Base-by-base conservation (phyloP, 2,329 filamentous ascomycete species). In the Periconia sp. region DNA sequence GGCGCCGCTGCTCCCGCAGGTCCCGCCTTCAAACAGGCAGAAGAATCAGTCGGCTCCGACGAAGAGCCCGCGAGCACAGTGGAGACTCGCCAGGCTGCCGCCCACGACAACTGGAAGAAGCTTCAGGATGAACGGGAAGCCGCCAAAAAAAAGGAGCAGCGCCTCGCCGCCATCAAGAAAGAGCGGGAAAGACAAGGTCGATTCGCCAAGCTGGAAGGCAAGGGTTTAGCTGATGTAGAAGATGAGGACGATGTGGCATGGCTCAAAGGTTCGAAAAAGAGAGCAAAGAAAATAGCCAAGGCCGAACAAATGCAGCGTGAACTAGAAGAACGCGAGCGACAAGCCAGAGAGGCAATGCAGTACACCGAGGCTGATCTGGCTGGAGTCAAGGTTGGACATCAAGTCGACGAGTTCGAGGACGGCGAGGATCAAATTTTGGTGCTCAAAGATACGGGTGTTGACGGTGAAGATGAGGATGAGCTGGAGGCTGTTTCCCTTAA, bases 371-470 rank as follows among this genome's bases (percentile, higher is more conserved):
- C 89, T 56, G 92, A 97, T 69, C 80, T 97, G 46, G 89, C 91
- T 0, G 94, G 93, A 37, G 87, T 99, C 64, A 94, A 91, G 71
- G 93, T 99, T 49, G 92, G 87, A 5, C 94, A 99, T 71, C 91
- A 96, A 70, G 76, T 92, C 54, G 85, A 84, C 5, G 84, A 90
- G 19, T 93, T 99, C 58, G 86, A 90, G 20, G 91, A 91, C 49
- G 88, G 85, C 17, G 80, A 90, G 54, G 92, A 96, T 54, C 92
- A 97, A 69, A 86, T 99, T 31, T 79, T 99, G 49, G 97, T 93
- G 0, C 82, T 99, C n/a, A 97, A 96, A 69, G 94, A 99, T 74
- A 85, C 89, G 1, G 91, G 90, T 1, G 91, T 99, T 50, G 78
- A 80, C 54, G 87, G 90, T 31, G 90, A 93, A 53, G 92, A 91